Evolutionary conservation across 768 basidiomycete genomes (phyloP), one percentile per base, ranked within the genome.

Genomic region (Botryobasidium botryosum): DNA sequence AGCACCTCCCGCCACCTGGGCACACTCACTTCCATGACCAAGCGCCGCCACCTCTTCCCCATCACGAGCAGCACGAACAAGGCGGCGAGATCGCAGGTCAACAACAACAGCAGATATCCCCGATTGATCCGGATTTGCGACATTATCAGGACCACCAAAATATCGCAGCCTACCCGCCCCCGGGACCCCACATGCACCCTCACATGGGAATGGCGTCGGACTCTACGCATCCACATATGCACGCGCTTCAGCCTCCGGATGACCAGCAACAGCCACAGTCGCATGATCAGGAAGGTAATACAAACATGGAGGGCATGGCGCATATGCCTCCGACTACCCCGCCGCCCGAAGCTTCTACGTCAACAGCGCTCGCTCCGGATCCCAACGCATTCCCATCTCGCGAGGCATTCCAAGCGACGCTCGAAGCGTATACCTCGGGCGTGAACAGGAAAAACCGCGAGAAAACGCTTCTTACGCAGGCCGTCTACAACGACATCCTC

Each of bases 401-500:
- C 12, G 43, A 44, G 35, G 13, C 35, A 13, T 42, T 32, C 12
- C 20, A 25, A 6, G 31, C 17, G 18, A 44, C 12, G 12, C 18
- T 32, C 18, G 13, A 32, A 24, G 31, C 12, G 15, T 36, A 17
- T 35, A 21, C 35, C 36, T 6, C 35, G 17, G 10, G 17, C 6
- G 31, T 36, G 6, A 6, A 12, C 13, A 6, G 13, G 17, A 32
- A n/a, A 17, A 36, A 43, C 23, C 41, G 24, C n/a, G 41, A 43
- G 26, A 36, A 32, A 25, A 23, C 24, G 12, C 15, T 25, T 12
- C 21, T 43, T n/a, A 43, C 41, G 26, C 24, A 36, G 41, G 24
- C 41, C 12, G 15, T n/a, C 15, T 43, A 43, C 41, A 43, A 43
- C 15, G 37, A 39, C 37, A 21, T 39, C 24, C 37, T 43, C n/a